Percentiles rank a stretch among this genome's conserved stretches.
Evolutionary conservation across 805 yeast genomes (phyloP).

Genomic region (Yarrowia sp.): DNA sequence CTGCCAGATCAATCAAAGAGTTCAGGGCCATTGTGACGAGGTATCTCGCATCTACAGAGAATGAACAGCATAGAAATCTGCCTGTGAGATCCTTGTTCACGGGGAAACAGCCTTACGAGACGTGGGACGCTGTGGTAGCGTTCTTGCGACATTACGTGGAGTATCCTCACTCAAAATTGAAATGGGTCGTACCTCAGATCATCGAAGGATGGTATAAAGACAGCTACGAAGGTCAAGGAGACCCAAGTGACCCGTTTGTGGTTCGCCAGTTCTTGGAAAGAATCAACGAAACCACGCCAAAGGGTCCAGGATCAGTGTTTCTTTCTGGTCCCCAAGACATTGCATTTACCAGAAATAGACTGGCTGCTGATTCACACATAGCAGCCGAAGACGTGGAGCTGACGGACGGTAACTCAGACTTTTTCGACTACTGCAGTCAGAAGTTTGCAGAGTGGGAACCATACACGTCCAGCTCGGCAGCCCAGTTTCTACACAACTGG

Average conservation of each 20-base stretch:
- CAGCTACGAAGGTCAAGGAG: not conserved
- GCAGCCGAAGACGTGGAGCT: slow-evolving; percentile 1
- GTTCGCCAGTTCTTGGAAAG: slow-evolving; percentile 7
- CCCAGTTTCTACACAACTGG: slow-evolving; percentile 24
- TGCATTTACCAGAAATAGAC: slow-evolving; percentile 19
- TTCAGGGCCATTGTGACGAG: slow-evolving; percentile 9
- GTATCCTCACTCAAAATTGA: slow-evolving; percentile 18
- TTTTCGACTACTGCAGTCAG: slow-evolving; percentile 12
- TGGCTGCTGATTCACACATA: not conserved
- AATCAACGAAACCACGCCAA: slow-evolving; percentile 14
- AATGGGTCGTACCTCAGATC: slow-evolving; percentile 28
- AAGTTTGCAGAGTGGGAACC: slow-evolving; percentile 1
- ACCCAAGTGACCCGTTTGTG: not conserved
- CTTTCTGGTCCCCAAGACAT: slow-evolving; percentile 22
- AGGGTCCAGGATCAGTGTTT: slow-evolving; percentile 26
- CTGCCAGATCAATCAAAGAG: slow-evolving; percentile 21
- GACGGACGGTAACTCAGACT: slow-evolving; percentile 21
- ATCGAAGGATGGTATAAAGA: slow-evolving; percentile 7
- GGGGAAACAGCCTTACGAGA: slow-evolving; percentile 12
- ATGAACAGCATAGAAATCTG: slow-evolving; percentile 9
- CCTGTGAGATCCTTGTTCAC: slow-evolving; percentile 8
- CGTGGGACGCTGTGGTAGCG: slow-evolving; percentile 28
- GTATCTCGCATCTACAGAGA: not conserved
- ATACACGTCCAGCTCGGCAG: not conserved
- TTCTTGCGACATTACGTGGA: slow-evolving; percentile 20